phyloP scores from a whole-genome alignment of 345 rosid species.

The Eutrema yunnanense region DNA sequence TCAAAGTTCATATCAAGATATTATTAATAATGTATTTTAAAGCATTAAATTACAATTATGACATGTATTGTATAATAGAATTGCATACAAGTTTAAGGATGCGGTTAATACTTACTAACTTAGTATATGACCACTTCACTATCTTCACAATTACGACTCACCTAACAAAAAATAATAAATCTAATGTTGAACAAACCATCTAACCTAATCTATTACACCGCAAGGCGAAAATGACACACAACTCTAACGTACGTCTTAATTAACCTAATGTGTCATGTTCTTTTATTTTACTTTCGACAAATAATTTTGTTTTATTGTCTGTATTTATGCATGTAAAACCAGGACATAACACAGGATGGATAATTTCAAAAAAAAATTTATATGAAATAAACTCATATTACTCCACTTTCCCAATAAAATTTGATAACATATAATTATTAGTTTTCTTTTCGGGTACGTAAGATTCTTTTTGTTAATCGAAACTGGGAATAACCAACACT shows the following conservation, averaged over 20 bases:
- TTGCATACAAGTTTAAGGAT: not conserved
- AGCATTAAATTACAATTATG: not conserved
- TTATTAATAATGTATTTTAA: too few species aligned
- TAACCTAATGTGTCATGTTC: not conserved
- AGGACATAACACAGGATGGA: not conserved
- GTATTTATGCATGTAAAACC: not conserved
- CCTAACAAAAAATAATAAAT: not conserved
- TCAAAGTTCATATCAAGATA: not conserved
- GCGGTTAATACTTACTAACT: not conserved
- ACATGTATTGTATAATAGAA: not conserved
- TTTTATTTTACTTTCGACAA: not conserved
- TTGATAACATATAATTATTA: not conserved
- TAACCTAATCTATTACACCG: slow-evolving; percentile 11
- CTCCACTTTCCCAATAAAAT: not conserved
- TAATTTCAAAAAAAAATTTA: not conserved
- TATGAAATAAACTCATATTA: not conserved
- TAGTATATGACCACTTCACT: not conserved
- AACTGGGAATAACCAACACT: not conserved
- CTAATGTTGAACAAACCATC: slow-evolving; percentile 16
- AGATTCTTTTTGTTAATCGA: not conserved
- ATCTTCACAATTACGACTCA: slow-evolving; percentile 20
- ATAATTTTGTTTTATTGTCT: not conserved
- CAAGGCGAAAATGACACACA: slow-evolving; percentile 19
- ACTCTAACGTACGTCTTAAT: slow-evolving; percentile 1
- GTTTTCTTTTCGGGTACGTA: not conserved